Evolutionary conservation across 371 early-diverging fungal species (phyloP).

Genomic region (Mortierella sp.): DNA sequence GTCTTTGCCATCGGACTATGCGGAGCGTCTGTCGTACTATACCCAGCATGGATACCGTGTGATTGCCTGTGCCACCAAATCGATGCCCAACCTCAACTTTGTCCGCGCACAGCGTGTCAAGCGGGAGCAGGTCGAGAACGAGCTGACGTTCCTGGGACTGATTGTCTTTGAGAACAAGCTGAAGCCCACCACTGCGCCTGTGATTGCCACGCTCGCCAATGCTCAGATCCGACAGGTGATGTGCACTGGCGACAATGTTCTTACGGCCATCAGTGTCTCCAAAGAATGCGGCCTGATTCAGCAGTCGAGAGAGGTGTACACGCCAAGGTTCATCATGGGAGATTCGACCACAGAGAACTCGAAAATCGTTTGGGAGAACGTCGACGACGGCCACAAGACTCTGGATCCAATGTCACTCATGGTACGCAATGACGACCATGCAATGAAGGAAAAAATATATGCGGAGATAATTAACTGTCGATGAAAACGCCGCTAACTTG

Average conservation of each 20-base stretch:
- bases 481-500: not conserved
- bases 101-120: constrained; percentile 84
- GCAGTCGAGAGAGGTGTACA: constrained; percentile 65
- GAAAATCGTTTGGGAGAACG: constrained; percentile 81
- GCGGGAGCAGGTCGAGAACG: constrained; percentile 89
- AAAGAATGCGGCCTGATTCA: constrained; percentile 89
- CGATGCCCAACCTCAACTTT: constrained; percentile 79
- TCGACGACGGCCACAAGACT: constrained; percentile 67
- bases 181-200: constrained; percentile 88
- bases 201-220: constrained; percentile 85
- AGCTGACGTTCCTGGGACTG: constrained; percentile 93
- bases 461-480: not conserved
- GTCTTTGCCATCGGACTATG: constrained; percentile 87
- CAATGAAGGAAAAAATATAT: not conserved
- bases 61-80: constrained; percentile 91
- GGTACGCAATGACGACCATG: constrained; percentile 12
- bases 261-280: constrained; percentile 98
- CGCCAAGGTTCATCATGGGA: constrained; percentile 68
- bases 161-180: constrained; percentile 99
- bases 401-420: constrained; percentile 75
- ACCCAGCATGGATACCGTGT: constrained; percentile 97
- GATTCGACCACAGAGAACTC: constrained; percentile 67
- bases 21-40: constrained; percentile 82
- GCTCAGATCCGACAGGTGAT: constrained; percentile 97
- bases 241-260: constrained; percentile 99